A percentile compares a stretch with the other conserved stretches of the same genome.
These are phyloP conservation scores for Echites panduratus DNA, from an alignment of 257 asterid species.

Conservation along the genomic window DNA sequence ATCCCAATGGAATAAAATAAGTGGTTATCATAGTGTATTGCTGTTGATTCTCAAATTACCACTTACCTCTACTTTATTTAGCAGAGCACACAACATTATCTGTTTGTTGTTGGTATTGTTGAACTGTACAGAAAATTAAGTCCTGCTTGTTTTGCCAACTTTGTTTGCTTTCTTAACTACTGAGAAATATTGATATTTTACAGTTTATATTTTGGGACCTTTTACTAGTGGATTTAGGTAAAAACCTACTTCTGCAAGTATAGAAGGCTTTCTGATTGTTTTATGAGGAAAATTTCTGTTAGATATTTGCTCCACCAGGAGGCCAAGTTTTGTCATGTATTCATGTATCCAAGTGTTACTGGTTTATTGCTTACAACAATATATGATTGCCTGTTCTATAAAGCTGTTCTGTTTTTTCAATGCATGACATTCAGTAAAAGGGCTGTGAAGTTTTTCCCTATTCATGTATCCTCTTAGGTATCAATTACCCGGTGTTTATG, in stretches of 20 bases:
- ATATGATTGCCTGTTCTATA: background rate
- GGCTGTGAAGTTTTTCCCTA: background rate
- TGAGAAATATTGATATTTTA: background rate
- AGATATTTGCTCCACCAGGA: background rate
- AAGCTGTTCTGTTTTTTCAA: background rate
- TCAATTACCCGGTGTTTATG: background rate
- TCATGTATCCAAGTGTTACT: background rate
- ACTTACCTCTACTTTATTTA: background rate
- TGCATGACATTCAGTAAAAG: background rate
- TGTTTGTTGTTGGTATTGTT: background rate
- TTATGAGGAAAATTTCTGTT: background rate
- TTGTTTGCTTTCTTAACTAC: background rate
- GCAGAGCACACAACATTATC: background rate
- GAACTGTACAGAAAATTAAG: background rate
- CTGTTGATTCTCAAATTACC: background rate
- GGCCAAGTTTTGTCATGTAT: background rate
- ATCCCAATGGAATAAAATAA: conserved; percentile 5
- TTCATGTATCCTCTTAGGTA: background rate
- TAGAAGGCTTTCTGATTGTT: background rate
- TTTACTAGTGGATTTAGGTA: background rate
- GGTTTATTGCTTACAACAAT: background rate
- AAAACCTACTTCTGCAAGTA: background rate
- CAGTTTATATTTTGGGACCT: background rate
- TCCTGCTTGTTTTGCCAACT: background rate
- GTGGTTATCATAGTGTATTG: background rate